Evolutionary conservation across 192 early-diverging fungal species (phyloP).

Genomic region (Thamnidium elegans): DNA sequence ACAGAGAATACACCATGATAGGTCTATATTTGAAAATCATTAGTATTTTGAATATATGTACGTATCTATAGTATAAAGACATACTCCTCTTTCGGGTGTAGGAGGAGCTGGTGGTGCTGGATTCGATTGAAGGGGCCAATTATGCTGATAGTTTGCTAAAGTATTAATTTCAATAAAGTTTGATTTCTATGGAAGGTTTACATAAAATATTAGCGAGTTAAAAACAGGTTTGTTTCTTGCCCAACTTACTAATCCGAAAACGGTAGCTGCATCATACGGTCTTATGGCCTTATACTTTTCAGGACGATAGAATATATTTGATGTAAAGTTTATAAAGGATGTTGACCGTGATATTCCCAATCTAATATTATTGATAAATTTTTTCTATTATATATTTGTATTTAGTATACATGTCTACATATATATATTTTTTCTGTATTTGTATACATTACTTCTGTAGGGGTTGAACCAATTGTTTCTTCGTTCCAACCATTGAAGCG

Average conservation of each 20-base stretch:
- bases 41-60: no score
- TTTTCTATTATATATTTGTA: no score
- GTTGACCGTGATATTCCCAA: constrained; percentile 4
- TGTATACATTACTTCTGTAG: constrained; percentile 4
- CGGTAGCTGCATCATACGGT: not conserved
- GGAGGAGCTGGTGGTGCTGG: not conserved
- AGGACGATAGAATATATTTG: not conserved
- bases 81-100: not conserved
- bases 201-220: not conserved
- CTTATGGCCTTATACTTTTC: not conserved
- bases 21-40: constrained; percentile 1
- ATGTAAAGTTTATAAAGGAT: not conserved
- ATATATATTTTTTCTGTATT: not conserved
- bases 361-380: not conserved
- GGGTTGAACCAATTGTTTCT: not conserved
- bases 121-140: constrained; percentile 13
- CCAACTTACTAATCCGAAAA: not conserved
- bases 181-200: not conserved
- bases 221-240: not conserved
- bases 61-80: no score
- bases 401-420: not conserved
- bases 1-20: constrained; percentile 21
- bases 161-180: constrained; percentile 22
- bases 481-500: constrained; percentile 16
- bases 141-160: not conserved